phyloP scores from a whole-genome alignment of 176 grass and related monocot species.

The Puccinellia tenuiflora region DNA sequence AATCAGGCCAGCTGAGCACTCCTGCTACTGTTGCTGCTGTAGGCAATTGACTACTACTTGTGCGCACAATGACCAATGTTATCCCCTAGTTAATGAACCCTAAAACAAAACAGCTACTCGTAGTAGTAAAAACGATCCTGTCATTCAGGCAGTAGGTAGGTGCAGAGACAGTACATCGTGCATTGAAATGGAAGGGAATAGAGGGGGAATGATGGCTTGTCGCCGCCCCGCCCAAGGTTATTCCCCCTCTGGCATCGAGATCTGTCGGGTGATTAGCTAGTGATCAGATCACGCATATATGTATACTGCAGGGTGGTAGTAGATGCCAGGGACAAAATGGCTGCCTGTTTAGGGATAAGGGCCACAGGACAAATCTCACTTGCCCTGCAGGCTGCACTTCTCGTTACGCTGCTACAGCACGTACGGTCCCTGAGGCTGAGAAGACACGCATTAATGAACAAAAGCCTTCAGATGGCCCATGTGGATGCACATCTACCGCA shows the following conservation, averaged over 20 bases:
- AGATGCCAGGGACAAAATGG: slow-evolving; percentile 38
- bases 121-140: too few relatives aligned
- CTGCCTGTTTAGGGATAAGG: slow-evolving; percentile 65
- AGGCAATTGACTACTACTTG: not conserved
- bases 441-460: slow-evolving; percentile 30
- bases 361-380: slow-evolving; percentile 40
- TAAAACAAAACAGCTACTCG: too few relatives aligned
- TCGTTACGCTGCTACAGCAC: slow-evolving; percentile 37
- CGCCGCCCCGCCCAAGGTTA: not conserved
- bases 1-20: not conserved
- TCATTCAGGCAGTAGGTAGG: not conserved
- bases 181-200: slow-evolving; percentile 50
- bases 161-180: not conserved
- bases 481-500: not conserved
- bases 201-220: slow-evolving; percentile 36
- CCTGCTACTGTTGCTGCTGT: not conserved
- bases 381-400: slow-evolving; percentile 20
- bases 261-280: slow-evolving; percentile 7
- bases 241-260: slow-evolving; percentile 16
- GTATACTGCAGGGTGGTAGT: not conserved
- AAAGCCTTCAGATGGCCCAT: slow-evolving; percentile 32
- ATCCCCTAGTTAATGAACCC: not conserved
- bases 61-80: slow-evolving; percentile 21
- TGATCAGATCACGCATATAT: not conserved
- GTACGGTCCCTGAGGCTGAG: not conserved